Percentiles rank a stretch among this genome's conserved stretches.
Conservation (phyloP, 495 filamentous ascomycete genomes). For the Talaromyces proteolyticus region DNA sequence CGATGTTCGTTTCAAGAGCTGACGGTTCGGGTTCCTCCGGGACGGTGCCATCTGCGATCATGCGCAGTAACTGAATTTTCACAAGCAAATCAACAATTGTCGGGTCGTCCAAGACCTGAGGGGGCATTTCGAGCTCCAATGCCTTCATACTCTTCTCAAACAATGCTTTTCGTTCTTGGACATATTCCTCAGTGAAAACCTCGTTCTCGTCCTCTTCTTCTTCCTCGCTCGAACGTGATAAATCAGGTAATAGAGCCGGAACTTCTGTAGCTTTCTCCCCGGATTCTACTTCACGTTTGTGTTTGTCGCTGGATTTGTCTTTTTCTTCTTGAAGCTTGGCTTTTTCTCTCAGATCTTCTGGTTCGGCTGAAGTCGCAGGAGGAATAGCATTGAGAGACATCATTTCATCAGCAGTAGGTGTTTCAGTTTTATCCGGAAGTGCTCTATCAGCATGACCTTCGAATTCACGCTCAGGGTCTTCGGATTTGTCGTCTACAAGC, state of each 20-base stretch:
- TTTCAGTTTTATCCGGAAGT: not conserved
- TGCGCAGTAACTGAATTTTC: slow-evolving; percentile 40
- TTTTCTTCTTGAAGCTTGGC: not conserved
- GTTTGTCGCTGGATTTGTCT: not conserved
- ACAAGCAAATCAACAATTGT: slow-evolving; percentile 35
- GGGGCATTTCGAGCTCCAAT: slow-evolving; percentile 40
- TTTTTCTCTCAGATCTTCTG: slow-evolving; percentile 5
- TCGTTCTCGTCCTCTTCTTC: slow-evolving; percentile 39
- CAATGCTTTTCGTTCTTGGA: slow-evolving; percentile 39
- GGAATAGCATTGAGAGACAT: not conserved
- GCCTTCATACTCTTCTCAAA: slow-evolving; percentile 41
- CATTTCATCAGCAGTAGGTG: not conserved
- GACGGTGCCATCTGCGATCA: slow-evolving; percentile 18
- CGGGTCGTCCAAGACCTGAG: slow-evolving; percentile 37
- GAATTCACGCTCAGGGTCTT: not conserved
- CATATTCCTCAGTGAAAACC: slow-evolving; percentile 43
- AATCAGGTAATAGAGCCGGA: slow-evolving; percentile 21
- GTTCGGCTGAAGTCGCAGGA: slow-evolving; percentile 6
- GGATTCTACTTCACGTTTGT: not conserved
- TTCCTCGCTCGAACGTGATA: slow-evolving; percentile 31
- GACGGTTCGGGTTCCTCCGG: slow-evolving; percentile 8
- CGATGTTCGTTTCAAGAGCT: slow-evolving; percentile 18
- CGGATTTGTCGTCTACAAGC: slow-evolving; percentile 13
- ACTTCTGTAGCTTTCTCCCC: not conserved
- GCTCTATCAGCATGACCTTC: not conserved